Percentiles rank a stretch among this genome's conserved stretches.
Evolutionary conservation across 768 basidiomycete genomes (phyloP).

Genomic region (Exsudoporus frostii): DNA sequence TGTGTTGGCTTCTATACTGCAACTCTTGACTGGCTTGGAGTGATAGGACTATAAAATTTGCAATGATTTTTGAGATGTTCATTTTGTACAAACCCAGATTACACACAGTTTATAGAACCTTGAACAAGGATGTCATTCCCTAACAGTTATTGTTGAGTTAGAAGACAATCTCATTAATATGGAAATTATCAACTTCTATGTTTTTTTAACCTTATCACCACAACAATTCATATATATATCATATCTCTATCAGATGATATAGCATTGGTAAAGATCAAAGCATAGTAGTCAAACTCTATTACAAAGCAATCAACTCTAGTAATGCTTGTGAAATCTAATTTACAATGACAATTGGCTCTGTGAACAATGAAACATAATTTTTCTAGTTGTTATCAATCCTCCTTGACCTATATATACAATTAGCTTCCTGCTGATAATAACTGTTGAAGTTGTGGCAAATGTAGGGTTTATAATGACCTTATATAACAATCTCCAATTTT

Average conservation of each 20-base stretch:
- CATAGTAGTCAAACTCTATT: not conserved
- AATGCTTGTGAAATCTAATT: not conserved
- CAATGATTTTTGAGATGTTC: no score
- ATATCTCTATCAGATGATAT: not conserved
- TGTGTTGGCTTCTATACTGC: no score
- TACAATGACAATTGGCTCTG: not conserved
- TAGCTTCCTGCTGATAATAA: not conserved
- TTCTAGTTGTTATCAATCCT: not conserved
- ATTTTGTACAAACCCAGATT: no score
- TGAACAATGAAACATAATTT: not conserved
- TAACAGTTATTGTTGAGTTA: no score
- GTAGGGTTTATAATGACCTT: not conserved
- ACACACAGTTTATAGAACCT: no score
- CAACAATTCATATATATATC: not conserved
- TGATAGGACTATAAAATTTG: no score
- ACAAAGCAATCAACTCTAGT: no score
- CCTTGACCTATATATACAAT: not conserved
- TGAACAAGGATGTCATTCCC: no score
- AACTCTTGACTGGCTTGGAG: no score
- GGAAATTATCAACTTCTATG: no score
- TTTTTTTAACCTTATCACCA: no score
- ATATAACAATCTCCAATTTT: not conserved
- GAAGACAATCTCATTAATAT: no score
- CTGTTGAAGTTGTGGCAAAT: not conserved
- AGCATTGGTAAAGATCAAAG: not conserved